These are phyloP conservation scores for Candida tallmaniae DNA, from an alignment of 805 yeast species.

Conservation along the genomic window DNA sequence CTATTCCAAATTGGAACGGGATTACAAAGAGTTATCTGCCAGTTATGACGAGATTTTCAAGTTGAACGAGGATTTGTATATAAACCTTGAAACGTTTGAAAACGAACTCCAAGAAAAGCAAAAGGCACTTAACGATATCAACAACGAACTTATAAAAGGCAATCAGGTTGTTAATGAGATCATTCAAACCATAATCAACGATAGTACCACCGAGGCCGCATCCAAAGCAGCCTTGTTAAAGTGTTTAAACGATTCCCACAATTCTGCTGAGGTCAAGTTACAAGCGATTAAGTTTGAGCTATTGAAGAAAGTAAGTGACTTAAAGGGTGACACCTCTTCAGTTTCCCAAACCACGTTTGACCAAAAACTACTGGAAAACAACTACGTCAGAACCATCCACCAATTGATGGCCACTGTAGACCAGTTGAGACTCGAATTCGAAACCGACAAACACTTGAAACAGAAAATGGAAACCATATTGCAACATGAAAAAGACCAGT, in stretches of 20 bases:
- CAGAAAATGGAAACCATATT: conserved; percentile 19
- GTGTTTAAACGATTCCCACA: conserved; percentile 12
- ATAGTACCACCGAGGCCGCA: conserved; percentile 13
- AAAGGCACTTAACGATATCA: conserved; percentile 11
- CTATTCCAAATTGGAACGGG: conserved; percentile 15
- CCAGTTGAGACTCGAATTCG: conserved; percentile 18
- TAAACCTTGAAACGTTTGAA: conserved; percentile 32
- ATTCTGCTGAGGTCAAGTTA: conserved; percentile 19
- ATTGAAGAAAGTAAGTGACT: conserved; percentile 11
- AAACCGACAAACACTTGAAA: conserved; percentile 17
- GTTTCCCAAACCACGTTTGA: conserved; percentile 3
- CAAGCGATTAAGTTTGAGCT: conserved; percentile 20
- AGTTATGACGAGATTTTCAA: conserved; percentile 32
- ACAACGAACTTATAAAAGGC: conserved; percentile 12
- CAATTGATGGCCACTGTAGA: conserved; percentile 19
- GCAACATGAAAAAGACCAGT: conserved; percentile 18
- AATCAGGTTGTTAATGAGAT: conserved; percentile 17
- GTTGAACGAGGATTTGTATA: conserved; percentile 35
- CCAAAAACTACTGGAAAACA: conserved; percentile 3
- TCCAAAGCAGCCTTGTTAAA: conserved; percentile 15
- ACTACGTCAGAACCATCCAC: conserved; percentile 15
- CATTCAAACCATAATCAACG: conserved; percentile 15
- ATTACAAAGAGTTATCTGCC: conserved; percentile 16
- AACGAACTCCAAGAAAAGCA: conserved; percentile 27
- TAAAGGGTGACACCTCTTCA: conserved; percentile 4